Evolutionary conservation across 805 yeast genomes (phyloP).

Genomic region (Suhomyces faveliae): DNA sequence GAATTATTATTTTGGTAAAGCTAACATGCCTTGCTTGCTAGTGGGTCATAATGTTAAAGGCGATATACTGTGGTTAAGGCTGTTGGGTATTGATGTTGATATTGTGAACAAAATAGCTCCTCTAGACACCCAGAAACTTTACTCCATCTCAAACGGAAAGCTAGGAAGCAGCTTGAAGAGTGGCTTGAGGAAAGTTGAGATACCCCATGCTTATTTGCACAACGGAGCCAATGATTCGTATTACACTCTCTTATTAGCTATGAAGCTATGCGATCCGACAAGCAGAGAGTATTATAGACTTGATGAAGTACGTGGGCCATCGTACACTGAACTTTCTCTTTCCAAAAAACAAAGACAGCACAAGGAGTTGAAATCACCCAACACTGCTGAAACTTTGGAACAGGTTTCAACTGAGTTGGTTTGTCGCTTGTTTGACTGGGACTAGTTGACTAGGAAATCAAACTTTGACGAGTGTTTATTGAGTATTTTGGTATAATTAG

Average conservation of each 20-base stretch:
- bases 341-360: not conserved
- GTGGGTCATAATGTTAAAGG: constrained; percentile 62
- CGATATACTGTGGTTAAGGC: constrained; percentile 52
- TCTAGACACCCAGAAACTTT: constrained; percentile 51
- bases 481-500: too few relatives aligned
- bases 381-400: not conserved
- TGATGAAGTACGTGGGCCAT: not conserved
- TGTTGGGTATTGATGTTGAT: constrained; percentile 50
- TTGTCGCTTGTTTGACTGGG: not conserved
- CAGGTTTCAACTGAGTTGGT: not conserved
- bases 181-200: constrained; percentile 42
- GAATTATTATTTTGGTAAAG: constrained; percentile 39
- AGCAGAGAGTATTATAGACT: not conserved
- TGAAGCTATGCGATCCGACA: constrained; percentile 46
- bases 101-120: constrained; percentile 34
- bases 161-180: constrained; percentile 46
- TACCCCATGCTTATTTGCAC: constrained; percentile 62
- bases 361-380: not conserved
- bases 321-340: not conserved
- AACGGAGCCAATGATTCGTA: constrained; percentile 75
- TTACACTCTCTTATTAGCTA: constrained; percentile 52
- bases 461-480: too few relatives aligned
- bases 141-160: constrained; percentile 40
- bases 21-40: constrained; percentile 28
- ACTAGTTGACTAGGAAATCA: too few relatives aligned